phyloP scores from a whole-genome alignment of 495 filamentous ascomycete genomes.

The Talaromyces borbonicus region DNA sequence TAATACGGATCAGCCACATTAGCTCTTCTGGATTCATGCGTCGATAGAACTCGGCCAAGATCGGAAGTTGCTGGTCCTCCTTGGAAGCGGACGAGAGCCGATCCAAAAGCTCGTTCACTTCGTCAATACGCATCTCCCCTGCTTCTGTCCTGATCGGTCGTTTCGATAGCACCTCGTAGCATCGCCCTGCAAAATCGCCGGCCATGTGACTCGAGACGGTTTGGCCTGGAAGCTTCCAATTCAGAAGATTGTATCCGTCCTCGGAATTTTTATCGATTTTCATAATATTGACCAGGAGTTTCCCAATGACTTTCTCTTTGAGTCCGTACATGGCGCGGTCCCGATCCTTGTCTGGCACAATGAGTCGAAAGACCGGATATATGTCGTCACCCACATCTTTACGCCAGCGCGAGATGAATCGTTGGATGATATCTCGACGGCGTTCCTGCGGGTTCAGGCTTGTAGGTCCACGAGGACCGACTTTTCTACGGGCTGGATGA shows the following conservation, averaged over 20 bases:
- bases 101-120: constrained; percentile 85
- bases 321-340: constrained; percentile 91
- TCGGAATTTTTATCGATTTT: constrained; percentile 88
- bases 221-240: constrained; percentile 86
- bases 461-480: constrained; percentile 45
- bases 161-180: constrained; percentile 78
- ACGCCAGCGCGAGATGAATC: constrained; percentile 84
- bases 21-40: constrained; percentile 90
- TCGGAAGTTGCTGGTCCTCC: constrained; percentile 71
- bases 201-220: constrained; percentile 52
- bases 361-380: constrained; percentile 85
- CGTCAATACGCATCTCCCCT: constrained; percentile 72
- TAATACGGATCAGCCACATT: constrained; percentile 89
- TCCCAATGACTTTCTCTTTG: constrained; percentile 86
- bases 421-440: constrained; percentile 74
- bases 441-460: constrained; percentile 70
- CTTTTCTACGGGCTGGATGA: constrained; percentile 33
- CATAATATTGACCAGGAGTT: constrained; percentile 79
- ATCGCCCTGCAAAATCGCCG: constrained; percentile 86
- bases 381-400: constrained; percentile 83
- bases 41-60: constrained; percentile 75
- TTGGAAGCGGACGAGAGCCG: constrained; percentile 61
- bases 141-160: constrained; percentile 63
- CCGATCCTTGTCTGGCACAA: constrained; percentile 87
- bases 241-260: constrained; percentile 73